Conservation (phyloP, 805 yeast species). For the Lipomyces yamadae region DNA sequence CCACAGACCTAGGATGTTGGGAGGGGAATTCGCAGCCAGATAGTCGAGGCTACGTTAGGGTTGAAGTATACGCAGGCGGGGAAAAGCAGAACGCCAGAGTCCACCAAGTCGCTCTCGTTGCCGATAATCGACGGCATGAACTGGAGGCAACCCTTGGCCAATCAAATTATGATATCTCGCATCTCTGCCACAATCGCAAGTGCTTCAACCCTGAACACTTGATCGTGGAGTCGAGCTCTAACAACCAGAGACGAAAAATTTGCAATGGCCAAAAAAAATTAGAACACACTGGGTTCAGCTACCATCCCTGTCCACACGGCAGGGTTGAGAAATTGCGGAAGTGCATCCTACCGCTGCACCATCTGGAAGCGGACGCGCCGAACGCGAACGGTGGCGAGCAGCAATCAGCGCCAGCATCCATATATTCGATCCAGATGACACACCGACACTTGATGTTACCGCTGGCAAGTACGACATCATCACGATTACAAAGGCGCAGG, state of each 20-base stretch:
- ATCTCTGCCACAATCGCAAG: neutral
- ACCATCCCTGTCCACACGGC: conserved; percentile 3
- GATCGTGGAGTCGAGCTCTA: neutral
- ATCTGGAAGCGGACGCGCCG: neutral
- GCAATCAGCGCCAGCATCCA: neutral
- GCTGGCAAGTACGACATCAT: neutral
- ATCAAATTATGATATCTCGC: neutral
- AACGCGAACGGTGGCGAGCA: neutral
- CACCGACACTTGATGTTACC: neutral
- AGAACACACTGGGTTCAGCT: neutral
- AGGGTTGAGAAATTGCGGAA: too few relatives aligned
- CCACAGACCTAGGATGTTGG: neutral
- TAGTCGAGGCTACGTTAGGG: neutral
- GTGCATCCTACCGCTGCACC: too few relatives aligned
- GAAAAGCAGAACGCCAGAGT: neutral
- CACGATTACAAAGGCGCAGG: neutral
- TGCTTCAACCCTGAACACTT: neutral
- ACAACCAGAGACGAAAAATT: neutral
- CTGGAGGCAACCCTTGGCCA: neutral
- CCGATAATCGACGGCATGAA: neutral
- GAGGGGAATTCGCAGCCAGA: neutral
- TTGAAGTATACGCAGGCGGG: neutral
- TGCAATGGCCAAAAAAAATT: neutral
- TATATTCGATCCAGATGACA: neutral
- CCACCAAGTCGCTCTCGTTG: neutral